These are phyloP conservation scores for Pseudogymnoascus sp. DNA, from an alignment of 2,329 filamentous ascomycete species.

Conservation along the genomic window DNA sequence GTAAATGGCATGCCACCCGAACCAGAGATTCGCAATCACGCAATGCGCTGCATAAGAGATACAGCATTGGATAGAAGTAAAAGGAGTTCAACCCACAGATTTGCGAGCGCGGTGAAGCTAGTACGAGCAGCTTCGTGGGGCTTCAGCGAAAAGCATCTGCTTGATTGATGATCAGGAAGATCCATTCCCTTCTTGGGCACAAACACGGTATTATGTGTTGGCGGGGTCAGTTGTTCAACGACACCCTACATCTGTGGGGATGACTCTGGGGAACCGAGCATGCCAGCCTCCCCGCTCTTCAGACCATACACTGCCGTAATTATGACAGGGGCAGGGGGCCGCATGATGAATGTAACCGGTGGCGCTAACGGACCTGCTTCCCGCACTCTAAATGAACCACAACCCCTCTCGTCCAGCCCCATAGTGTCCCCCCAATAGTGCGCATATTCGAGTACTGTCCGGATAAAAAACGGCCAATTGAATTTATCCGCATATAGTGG, in stretches of 20 bases:
- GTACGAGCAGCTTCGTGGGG: not conserved
- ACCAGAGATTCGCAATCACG: not conserved
- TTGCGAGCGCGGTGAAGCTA: not conserved
- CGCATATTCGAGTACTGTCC: not conserved
- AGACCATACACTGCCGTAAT: not conserved
- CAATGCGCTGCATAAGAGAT: not conserved
- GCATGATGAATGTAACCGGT: not conserved
- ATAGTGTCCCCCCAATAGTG: not conserved
- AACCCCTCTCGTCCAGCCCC: not conserved
- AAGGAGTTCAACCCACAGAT: not conserved
- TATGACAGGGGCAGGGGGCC: not conserved
- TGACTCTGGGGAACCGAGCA: not conserved
- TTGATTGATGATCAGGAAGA: not conserved
- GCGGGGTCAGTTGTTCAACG: not conserved
- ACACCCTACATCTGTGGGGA: not conserved
- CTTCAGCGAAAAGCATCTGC: not conserved
- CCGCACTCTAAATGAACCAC: slow-evolving; percentile 6
- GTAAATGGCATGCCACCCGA: not conserved
- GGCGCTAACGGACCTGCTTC: slow-evolving; percentile 7
- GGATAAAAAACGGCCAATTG: not conserved
- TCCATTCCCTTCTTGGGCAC: not conserved
- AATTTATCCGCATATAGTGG: not conserved
- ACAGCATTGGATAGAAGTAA: not conserved
- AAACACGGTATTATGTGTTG: not conserved
- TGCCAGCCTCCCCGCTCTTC: not conserved